phyloP scores from a whole-genome alignment of 2,329 filamentous ascomycete species.

The Penicillium thymicola region DNA sequence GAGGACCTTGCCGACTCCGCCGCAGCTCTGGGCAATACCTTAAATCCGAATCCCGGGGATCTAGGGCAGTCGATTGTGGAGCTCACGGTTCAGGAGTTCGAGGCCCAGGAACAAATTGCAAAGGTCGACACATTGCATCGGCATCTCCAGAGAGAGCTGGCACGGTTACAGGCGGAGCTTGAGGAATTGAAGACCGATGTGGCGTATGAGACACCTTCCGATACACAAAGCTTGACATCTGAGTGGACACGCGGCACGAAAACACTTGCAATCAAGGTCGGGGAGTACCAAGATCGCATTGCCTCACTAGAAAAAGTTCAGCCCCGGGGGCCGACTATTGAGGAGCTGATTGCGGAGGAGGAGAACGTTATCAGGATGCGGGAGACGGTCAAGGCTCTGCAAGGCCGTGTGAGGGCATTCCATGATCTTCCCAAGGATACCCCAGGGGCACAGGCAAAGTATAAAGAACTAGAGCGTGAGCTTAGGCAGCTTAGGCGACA shows the following conservation, averaged over 20 bases:
- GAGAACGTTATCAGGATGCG: constrained; percentile 57
- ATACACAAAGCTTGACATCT: constrained; percentile 67
- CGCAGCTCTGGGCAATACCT: constrained; percentile 48
- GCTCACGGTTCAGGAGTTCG: constrained; percentile 54
- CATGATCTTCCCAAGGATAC: constrained; percentile 69
- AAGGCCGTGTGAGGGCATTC: constrained; percentile 64
- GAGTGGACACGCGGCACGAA: constrained; percentile 71
- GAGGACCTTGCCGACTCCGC: constrained; percentile 56
- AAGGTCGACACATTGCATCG: constrained; percentile 56
- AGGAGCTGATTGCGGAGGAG: constrained; percentile 59
- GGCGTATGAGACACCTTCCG: constrained; percentile 53
- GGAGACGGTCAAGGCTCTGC: constrained; percentile 61
- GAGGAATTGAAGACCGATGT: constrained; percentile 32
- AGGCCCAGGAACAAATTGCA: constrained; percentile 54
- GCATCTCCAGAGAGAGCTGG: constrained; percentile 54
- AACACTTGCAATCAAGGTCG: constrained; percentile 61
- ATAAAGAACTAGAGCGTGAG: constrained; percentile 65
- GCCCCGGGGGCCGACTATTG: constrained; percentile 32
- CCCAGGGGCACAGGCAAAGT: constrained; percentile 64
- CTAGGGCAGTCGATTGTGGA: constrained; percentile 55
- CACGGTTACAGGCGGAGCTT: constrained; percentile 29
- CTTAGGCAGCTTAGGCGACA: constrained; percentile 59
- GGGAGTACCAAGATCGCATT: constrained; percentile 62
- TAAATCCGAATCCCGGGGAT: constrained; percentile 48
- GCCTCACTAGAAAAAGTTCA: constrained; percentile 39